Base-by-base conservation (phyloP, 306 rosid genomes). In the Albizia julibrissin region DNA sequence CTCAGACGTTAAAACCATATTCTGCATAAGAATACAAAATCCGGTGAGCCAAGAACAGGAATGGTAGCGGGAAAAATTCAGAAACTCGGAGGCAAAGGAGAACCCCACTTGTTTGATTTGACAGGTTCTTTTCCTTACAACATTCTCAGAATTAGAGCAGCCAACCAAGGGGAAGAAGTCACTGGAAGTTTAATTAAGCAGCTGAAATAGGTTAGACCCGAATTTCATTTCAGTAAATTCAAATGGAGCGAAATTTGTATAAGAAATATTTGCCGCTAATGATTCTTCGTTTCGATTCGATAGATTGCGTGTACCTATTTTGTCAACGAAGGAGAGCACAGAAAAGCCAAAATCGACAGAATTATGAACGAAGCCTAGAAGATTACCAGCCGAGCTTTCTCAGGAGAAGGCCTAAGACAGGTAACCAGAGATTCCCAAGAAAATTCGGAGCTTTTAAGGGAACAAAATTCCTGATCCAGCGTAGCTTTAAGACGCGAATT, bases 361-460 rank as follows among this genome's bases (percentile, higher is more conserved):
- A 62, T 1, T 24, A 47, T 18, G 46, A 79, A 67, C 4, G 14
- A 67, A 74, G 42, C 27, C 52, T 70, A 58, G 29, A 76, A 33
- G 47, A 76, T 75, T 91, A 89, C 94, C 90, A 89, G 72, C 65
- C 65, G 89, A 24, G 90, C 84, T 83, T 87, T 91, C n/a, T 79
- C 76, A 3, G 86, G 85, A 76, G 91, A 83, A 81, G 85, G 85
- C 34, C 56, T 47, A 21, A 89, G 89, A 74, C 90, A 85, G 56
- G 82, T 39, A 40, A 86, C 21, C 22, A 87, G 87, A 24, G 71
- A 71, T 58, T 85, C 82, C 88, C 89, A 89, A 54, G 88, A 67
- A 73, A 75, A 82, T 4, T 82, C 73, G 3, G 86, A 84, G 80
- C 75, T 75, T 69, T 75, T 87, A 76, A 79, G 73, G 49, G 81